These are phyloP conservation scores for Colletotrichum spaethianum DNA, from an alignment of 2,329 filamentous ascomycete genomes.

Conservation along the genomic window DNA sequence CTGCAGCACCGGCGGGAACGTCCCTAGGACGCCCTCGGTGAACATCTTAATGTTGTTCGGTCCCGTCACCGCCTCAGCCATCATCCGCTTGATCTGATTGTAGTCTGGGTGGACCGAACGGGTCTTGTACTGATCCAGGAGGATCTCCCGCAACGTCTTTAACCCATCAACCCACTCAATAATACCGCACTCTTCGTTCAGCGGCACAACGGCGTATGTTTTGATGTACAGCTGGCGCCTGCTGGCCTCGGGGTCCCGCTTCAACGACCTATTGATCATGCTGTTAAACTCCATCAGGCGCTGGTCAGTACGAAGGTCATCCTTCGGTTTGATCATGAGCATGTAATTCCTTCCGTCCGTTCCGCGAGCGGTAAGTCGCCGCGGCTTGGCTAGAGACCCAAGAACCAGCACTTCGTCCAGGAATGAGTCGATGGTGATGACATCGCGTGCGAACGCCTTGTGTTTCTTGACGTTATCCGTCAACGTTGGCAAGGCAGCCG, in stretches of 20 bases:
- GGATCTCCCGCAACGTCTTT: conserved; percentile 92
- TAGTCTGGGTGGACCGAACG: conserved; percentile 82
- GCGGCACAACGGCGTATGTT: conserved; percentile 95
- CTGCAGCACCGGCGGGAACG: conserved; percentile 87
- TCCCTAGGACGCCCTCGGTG: conserved; percentile 72
- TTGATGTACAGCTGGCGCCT: conserved; percentile 94
- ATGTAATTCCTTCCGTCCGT: conserved; percentile 92
- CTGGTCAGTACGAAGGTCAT: conserved; percentile 97
- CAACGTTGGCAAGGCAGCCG: conserved; percentile 82
- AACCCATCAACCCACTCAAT: conserved; percentile 99
- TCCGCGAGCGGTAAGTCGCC: conserved; percentile 88
- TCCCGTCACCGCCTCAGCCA: conserved; percentile 73
- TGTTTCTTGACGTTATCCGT: conserved; percentile 83
- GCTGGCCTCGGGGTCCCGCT: conserved; percentile 91
- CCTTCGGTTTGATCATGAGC: conserved; percentile 96
- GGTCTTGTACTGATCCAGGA: conserved; percentile 83
- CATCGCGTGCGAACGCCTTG: conserved; percentile 88
- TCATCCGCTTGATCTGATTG: conserved; percentile 71
- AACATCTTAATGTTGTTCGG: conserved; percentile 78
- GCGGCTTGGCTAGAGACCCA: conserved; percentile 91
- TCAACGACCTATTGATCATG: conserved; percentile 96
- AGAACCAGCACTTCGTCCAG: conserved; percentile 91
- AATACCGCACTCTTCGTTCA: conserved; percentile 97
- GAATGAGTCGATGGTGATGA: conserved; percentile 86
- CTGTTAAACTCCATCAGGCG: conserved; percentile 99